Evolutionary conservation across 371 early-diverging fungal genomes (phyloP).

Genomic region (Mortierella sp.): DNA sequence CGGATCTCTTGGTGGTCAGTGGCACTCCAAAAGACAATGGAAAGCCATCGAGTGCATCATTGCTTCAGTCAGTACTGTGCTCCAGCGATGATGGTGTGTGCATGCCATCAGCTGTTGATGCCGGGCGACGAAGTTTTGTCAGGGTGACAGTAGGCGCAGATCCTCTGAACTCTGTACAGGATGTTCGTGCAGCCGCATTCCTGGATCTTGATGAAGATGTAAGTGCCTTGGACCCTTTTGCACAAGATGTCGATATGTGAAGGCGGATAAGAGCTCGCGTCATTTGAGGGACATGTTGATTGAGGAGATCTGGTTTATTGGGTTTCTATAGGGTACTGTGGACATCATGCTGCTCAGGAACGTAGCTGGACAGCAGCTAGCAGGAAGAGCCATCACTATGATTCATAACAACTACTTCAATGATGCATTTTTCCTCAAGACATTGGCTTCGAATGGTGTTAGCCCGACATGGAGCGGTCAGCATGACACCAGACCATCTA

Average conservation of each 20-base stretch:
- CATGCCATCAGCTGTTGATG: constrained; percentile 49
- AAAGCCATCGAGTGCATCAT: constrained; percentile 54
- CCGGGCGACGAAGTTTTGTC: constrained; percentile 66
- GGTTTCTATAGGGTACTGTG: constrained; percentile 74
- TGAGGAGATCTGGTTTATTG: too few relatives aligned
- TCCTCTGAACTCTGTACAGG: constrained; percentile 58
- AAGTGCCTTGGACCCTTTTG: constrained; percentile 30
- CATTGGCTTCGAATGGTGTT: constrained; percentile 83
- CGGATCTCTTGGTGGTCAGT: constrained; percentile 80
- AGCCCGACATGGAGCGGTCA: constrained; percentile 67
- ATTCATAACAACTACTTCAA: constrained; percentile 89
- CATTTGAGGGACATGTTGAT: too few relatives aligned
- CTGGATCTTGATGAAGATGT: constrained; percentile 92
- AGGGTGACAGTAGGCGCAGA: constrained; percentile 70
- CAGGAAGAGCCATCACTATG: constrained; percentile 50
- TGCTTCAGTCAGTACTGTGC: constrained; percentile 74
- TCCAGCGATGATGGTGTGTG: constrained; percentile 54
- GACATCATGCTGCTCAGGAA: constrained; percentile 78
- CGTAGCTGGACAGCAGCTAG: constrained; percentile 14
- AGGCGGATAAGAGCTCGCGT: too few relatives aligned
- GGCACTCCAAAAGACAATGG: constrained; percentile 54
- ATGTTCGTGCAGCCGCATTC: constrained; percentile 75
- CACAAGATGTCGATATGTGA: too few relatives aligned
- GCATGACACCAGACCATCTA: constrained; percentile 45
- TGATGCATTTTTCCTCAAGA: constrained; percentile 95